Evolutionary conservation across 345 rosid species (phyloP), one percentile per base, ranked within the genome.

Genomic region (Populus tremula): DNA sequence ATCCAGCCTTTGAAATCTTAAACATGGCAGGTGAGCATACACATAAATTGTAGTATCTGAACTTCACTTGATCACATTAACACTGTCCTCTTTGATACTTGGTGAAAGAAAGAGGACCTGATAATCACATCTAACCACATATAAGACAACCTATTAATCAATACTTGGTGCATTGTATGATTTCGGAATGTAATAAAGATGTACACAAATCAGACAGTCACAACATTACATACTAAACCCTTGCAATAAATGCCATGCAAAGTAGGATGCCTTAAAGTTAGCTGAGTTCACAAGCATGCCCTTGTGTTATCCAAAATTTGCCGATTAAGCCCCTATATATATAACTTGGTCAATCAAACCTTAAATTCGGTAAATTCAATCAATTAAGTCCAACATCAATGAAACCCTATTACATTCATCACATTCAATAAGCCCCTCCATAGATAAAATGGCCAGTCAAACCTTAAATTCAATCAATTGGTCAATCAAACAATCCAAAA

Each of bases 21-120:
- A 31, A 18, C 17, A 71, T 45, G 65, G 25, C 38, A 64, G 21
- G 47, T 12, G 59, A 79, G 41, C 39, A 61, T 50, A 47, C 35
- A 12, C 74, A 69, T 5, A 74, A 9, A 69, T 79, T 79, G 70
- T 6, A 74, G 11, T 33, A 59, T 33, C 69, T 20, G 23, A 66
- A 73, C 39, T 66, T 23, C 29, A 1, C 31, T 77, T 62, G 16
- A 27, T 35, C 33, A 66, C 0, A 67, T 3, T 4, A 69, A 31
- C 17, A 56, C 6, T 56, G 53, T 20, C 6, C 7, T 4, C 29
- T 56, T 16, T 20, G 63, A 23, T 23, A 47, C 25, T 7, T 33
- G 27, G 17, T 27, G 27, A 53, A 72, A n/a, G 38, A 50, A 45
- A 25, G 61, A 31, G 16, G n/a, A 23, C 33, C 18, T 8, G 41